These are phyloP conservation scores for Crucibulum laeve DNA, from an alignment of 768 basidiomycete species.

Conservation along the genomic window DNA sequence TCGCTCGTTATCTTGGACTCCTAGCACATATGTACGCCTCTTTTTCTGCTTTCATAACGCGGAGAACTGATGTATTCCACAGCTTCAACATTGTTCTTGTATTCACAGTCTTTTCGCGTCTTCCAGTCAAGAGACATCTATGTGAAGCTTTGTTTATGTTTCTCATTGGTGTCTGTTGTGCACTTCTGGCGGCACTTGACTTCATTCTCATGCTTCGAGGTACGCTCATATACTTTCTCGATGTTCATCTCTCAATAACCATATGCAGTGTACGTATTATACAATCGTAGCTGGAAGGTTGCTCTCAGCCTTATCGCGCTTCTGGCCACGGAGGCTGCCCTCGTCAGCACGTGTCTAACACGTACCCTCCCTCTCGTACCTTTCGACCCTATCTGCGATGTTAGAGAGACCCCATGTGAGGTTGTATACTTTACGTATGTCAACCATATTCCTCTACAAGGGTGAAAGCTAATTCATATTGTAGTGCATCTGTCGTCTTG, in stretches of 20 bases:
- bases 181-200: constrained; percentile 10
- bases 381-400: constrained; percentile 11
- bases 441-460: neutral
- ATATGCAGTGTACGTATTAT: constrained; percentile 11
- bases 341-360: constrained; percentile 8
- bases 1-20: constrained; percentile 12
- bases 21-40: constrained; percentile 10
- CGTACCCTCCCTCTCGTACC: constrained; percentile 8
- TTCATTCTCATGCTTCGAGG: constrained; percentile 13
- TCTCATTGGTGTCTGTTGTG: constrained; percentile 8
- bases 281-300: constrained; percentile 9
- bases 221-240: neutral
- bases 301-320: constrained; percentile 7
- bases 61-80: neutral
- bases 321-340: constrained; percentile 5
- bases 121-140: neutral
- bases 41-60: constrained; percentile 6
- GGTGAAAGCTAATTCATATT: neutral
- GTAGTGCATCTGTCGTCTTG: constrained; percentile 8
- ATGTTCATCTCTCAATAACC: neutral
- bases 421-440: constrained; percentile 13
- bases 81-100: neutral
- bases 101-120: neutral
- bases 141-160: constrained; percentile 12
- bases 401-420: constrained; percentile 10